Percentiles rank a stretch among this genome's conserved stretches.
These are phyloP conservation scores for Euphorbia peplus DNA, from an alignment of 345 rosid species.

Conservation along the genomic window DNA sequence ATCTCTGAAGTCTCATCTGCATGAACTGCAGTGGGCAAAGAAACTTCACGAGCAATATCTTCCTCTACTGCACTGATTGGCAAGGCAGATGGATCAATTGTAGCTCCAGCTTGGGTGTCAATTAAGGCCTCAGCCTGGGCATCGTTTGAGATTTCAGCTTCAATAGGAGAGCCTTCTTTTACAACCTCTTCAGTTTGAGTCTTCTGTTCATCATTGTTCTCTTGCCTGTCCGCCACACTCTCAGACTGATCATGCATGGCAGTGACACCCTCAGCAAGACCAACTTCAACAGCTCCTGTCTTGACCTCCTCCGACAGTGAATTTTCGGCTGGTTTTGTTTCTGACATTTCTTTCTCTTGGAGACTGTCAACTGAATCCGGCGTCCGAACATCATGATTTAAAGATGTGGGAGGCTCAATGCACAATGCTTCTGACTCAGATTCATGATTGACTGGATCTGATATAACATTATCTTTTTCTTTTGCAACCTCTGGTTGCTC, in stretches of 20 bases:
- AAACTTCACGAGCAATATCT: slow-evolving; percentile 33
- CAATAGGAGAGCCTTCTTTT: slow-evolving; percentile 33
- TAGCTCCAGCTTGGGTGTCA: slow-evolving; percentile 23
- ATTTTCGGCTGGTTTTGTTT: slow-evolving; percentile 32
- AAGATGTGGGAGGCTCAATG: slow-evolving; percentile 37
- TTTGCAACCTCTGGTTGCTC: slow-evolving; percentile 32
- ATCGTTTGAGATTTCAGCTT: slow-evolving; percentile 39
- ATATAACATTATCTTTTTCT: slow-evolving; percentile 29
- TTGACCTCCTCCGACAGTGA: slow-evolving; percentile 37
- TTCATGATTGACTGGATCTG: slow-evolving; percentile 31
- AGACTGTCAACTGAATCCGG: slow-evolving; percentile 32
- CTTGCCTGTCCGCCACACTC: slow-evolving; percentile 36
- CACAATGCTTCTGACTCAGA: slow-evolving; percentile 31
- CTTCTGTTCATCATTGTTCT: slow-evolving; percentile 33
- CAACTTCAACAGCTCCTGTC: slow-evolving; percentile 35
- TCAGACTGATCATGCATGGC: slow-evolving; percentile 32
- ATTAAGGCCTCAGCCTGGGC: slow-evolving; percentile 25
- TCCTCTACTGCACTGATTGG: slow-evolving; percentile 27
- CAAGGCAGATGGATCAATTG: slow-evolving; percentile 32
- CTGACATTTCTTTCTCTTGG: slow-evolving; percentile 38
- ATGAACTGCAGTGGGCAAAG: slow-evolving; percentile 34
- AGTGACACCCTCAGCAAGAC: slow-evolving; percentile 30
- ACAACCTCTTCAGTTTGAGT: slow-evolving; percentile 32
- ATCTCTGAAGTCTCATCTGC: slow-evolving; percentile 44
- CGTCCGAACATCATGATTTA: slow-evolving; percentile 29